phyloP scores from a whole-genome alignment of 352 stramenopile genomes.

The Globisporangium radiosum region DNA sequence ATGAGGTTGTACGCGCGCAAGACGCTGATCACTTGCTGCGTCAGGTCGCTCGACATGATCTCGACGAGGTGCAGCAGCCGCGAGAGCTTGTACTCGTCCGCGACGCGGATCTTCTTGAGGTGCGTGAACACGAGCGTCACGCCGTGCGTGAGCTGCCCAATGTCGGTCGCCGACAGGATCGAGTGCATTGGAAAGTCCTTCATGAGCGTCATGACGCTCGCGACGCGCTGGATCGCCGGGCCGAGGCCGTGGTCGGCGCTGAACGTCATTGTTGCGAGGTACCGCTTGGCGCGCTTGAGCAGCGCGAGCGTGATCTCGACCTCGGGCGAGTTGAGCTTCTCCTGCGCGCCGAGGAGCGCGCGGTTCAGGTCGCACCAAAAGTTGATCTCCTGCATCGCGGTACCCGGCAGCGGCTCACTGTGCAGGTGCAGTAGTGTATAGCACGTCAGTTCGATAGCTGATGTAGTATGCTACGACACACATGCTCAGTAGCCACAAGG shows the following conservation, averaged over 20 bases:
- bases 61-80: constrained; percentile 77
- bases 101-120: constrained; percentile 87
- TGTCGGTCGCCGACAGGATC: constrained; percentile 86
- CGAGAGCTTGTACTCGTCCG: constrained; percentile 84
- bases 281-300: constrained; percentile 89
- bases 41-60: constrained; percentile 83
- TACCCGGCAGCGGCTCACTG: constrained; percentile 79
- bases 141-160: constrained; percentile 76
- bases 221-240: constrained; percentile 77
- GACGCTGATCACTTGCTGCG: constrained; percentile 74
- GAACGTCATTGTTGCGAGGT: constrained; percentile 88
- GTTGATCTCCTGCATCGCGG: constrained; percentile 91
- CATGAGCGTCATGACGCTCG: constrained; percentile 90
- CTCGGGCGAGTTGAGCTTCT: constrained; percentile 83
- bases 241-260: constrained; percentile 85
- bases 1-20: constrained; percentile 80
- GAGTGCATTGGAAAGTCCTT: constrained; percentile 92
- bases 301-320: constrained; percentile 89
- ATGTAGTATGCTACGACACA: not conserved
- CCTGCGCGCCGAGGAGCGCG: constrained; percentile 79
- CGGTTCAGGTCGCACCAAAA: constrained; percentile 93
- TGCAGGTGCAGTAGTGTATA: not conserved
- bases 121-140: constrained; percentile 82
- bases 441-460: not conserved
- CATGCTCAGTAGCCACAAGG: not conserved